phyloP scores from a whole-genome alignment of 2,329 filamentous ascomycete genomes.

The Pezicula carpinea region DNA sequence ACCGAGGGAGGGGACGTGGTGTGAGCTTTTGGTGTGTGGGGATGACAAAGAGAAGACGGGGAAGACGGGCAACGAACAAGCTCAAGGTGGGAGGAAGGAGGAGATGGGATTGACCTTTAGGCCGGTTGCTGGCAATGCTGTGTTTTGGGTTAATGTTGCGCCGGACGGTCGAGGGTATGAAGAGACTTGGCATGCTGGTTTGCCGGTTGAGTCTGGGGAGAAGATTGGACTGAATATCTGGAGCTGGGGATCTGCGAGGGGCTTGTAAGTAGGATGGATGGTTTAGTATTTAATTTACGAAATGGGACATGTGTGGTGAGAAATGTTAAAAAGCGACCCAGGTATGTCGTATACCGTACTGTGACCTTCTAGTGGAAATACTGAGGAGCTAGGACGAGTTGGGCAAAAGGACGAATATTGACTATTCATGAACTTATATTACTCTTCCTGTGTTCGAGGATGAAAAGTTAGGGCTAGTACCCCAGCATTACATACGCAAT shows the following conservation, averaged over 20 bases:
- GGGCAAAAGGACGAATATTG: too few relatives aligned
- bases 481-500: too few relatives aligned
- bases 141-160: slow-evolving; percentile 59
- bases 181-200: slow-evolving; percentile 57
- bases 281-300: too few relatives aligned
- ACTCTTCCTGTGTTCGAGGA: too few relatives aligned
- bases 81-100: slow-evolving; percentile 5
- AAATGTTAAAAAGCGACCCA: too few relatives aligned
- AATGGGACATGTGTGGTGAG: too few relatives aligned
- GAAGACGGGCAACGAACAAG: slow-evolving; percentile 16
- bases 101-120: slow-evolving; percentile 50
- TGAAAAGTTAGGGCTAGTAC: too few relatives aligned
- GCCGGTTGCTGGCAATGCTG: slow-evolving; percentile 51
- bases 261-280: slow-evolving; percentile 4
- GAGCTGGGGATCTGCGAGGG: slow-evolving; percentile 44
- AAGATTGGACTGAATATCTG: slow-evolving; percentile 63
- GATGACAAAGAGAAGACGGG: slow-evolving; percentile 11
- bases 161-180: slow-evolving; percentile 49
- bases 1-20: slow-evolving; percentile 43
- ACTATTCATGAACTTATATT: too few relatives aligned
- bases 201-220: slow-evolving; percentile 48
- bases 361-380: too few relatives aligned
- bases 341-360: too few relatives aligned
- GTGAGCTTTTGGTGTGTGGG: slow-evolving; percentile 50
- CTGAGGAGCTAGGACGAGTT: too few relatives aligned